Evolutionary conservation across 768 basidiomycete genomes (phyloP), one percentile per base, ranked within the genome.

Genomic region (Coprinellus micaceus): DNA sequence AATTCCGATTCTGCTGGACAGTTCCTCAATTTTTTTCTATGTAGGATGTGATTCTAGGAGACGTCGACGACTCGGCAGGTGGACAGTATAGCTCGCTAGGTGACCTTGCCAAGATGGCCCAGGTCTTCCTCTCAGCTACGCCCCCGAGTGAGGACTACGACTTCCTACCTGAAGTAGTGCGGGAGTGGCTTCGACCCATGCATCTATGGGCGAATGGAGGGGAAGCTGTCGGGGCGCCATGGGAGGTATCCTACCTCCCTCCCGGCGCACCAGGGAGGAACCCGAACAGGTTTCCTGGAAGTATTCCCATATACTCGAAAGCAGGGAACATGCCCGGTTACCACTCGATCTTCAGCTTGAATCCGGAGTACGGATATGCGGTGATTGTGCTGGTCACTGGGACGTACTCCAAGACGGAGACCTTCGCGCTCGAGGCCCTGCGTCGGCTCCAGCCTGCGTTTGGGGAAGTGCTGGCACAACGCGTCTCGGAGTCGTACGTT

Each of bases 71-170:
- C 55, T 70, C 81, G 2, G 62, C 77, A 1, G 81, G 75, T 1
- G 82, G 80, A 1, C 82, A 84, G 58, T 79, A 77, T 60, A 73
- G 74, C 57, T 82, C 81, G 0, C 66, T 83, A 9, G 61, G 71
- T 0, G 83, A 83, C 60, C 65, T 80, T 9, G 63, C 65, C 13
- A 75, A 62, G 5, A 50, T 80, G 44, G 51, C 28, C 71, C 73
- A 2, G 13, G 13, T 45, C 44, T 25, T 45, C 44, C 44, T 45
- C 4, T 45, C 44, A 24, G 60, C 83, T 40, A 68, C 83, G 25
- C 70, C 80, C 30, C 78, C 82, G 13, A 61, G 33, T 6, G 33
- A 54, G 19, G 62, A 63, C 17, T 70, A 71, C 28, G 69, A 72
- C 15, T 57, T 77, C 19, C 46, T 77, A 5, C 68, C 77, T 17